Evolutionary conservation across 768 basidiomycete genomes (phyloP).

Genomic region (Pleurotus eryngii): DNA sequence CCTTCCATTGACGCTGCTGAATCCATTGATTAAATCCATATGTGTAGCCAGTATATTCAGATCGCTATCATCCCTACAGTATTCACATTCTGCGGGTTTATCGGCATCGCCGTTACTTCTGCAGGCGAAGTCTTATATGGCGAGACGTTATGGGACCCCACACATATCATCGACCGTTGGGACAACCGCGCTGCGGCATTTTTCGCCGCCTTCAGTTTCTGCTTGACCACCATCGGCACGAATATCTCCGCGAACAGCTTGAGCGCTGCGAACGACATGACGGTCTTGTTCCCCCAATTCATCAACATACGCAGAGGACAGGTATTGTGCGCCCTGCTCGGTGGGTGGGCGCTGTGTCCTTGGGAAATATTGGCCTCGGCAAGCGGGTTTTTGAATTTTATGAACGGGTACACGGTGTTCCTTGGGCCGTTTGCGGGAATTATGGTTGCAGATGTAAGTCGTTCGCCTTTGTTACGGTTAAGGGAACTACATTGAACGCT

Average conservation of each 20-base stretch:
- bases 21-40: too few relatives aligned
- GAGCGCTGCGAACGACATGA: slow-evolving; percentile 81
- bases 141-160: slow-evolving; percentile 66
- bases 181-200: slow-evolving; percentile 84
- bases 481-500: too few relatives aligned
- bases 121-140: slow-evolving; percentile 75
- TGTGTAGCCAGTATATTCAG: slow-evolving; percentile 66
- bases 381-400: slow-evolving; percentile 68
- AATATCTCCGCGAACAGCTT: slow-evolving; percentile 77
- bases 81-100: slow-evolving; percentile 75
- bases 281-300: slow-evolving; percentile 69
- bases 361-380: slow-evolving; percentile 78
- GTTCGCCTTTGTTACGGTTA: not conserved
- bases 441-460: slow-evolving; percentile 44
- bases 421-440: slow-evolving; percentile 83
- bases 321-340: slow-evolving; percentile 74
- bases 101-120: slow-evolving; percentile 78
- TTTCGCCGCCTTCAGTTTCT: slow-evolving; percentile 75
- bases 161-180: slow-evolving; percentile 74
- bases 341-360: slow-evolving; percentile 82
- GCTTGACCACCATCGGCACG: slow-evolving; percentile 66
- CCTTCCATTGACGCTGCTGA: too few relatives aligned
- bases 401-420: slow-evolving; percentile 84
- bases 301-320: slow-evolving; percentile 83
- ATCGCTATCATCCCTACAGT: slow-evolving; percentile 70